A percentile compares a stretch with the other conserved stretches of the same genome.
These are phyloP conservation scores for Diaporthe batatas DNA, from an alignment of 2,329 filamentous ascomycete genomes.

Conservation along the genomic window DNA sequence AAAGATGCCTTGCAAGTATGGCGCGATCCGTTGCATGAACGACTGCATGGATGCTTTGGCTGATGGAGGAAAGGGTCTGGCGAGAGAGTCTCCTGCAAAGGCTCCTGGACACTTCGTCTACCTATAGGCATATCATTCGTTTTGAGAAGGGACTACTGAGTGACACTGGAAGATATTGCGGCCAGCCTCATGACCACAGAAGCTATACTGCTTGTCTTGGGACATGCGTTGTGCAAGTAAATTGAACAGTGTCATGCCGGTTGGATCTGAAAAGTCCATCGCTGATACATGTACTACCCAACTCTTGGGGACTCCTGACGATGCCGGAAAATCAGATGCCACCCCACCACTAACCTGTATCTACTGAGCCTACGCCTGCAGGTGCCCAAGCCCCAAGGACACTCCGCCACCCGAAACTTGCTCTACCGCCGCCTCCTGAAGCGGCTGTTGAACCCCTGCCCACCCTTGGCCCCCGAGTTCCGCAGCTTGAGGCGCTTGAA, in stretches of 20 bases:
- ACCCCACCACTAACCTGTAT: neutral
- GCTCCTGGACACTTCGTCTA: too few species aligned
- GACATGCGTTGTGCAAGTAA: too few species aligned
- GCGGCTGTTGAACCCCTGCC: constrained; percentile 67
- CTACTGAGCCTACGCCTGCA: neutral
- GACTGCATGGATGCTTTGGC: neutral
- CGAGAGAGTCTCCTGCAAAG: too few species aligned
- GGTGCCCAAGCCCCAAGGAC: too few species aligned
- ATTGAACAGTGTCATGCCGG: neutral
- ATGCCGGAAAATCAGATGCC: neutral
- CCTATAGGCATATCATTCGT: neutral
- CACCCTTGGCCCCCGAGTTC: constrained; percentile 73
- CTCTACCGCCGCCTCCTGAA: constrained; percentile 65
- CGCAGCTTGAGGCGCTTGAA: constrained; percentile 75
- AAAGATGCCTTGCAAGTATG: too few species aligned
- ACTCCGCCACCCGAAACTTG: neutral
- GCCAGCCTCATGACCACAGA: neutral
- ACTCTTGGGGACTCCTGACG: neutral
- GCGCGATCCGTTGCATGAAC: neutral
- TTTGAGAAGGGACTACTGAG: neutral
- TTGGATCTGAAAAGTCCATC: neutral
- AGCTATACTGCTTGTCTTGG: too few species aligned
- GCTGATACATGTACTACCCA: neutral
- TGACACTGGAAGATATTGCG: neutral
- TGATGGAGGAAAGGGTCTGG: neutral